These are phyloP conservation scores for Picea mariana DNA, from an alignment of 83 land plant species.

Conservation along the genomic window DNA sequence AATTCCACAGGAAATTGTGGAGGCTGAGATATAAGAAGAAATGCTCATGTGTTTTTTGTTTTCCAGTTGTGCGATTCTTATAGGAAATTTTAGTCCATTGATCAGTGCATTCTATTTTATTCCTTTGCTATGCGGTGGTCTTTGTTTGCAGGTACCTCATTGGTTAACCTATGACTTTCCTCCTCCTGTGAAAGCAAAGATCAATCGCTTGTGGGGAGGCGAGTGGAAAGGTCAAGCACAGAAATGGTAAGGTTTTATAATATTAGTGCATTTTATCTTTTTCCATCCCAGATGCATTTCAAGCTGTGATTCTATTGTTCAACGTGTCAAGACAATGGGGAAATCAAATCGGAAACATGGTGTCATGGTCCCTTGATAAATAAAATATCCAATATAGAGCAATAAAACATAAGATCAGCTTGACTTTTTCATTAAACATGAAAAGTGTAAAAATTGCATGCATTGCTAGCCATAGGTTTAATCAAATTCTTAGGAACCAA, in stretches of 20 bases:
- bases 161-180: constrained; percentile 98
- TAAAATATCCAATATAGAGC: constrained; percentile 1
- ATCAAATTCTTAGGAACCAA: too few species aligned
- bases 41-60: background rate
- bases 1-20: background rate
- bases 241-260: constrained; percentile 68
- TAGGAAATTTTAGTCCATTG: background rate
- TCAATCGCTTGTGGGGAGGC: constrained; percentile 73
- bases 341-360: background rate
- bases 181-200: constrained; percentile 80
- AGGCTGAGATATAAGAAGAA: background rate
- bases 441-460: background rate
- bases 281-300: background rate
- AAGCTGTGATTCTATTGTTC: background rate
- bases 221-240: constrained; percentile 99
- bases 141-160: constrained; percentile 66
- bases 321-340: background rate
- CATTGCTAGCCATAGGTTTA: background rate
- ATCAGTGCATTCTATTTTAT: background rate
- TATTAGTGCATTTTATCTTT: background rate
- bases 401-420: background rate
- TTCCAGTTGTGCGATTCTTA: constrained; percentile 1
- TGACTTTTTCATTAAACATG: background rate
- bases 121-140: background rate
- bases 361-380: background rate